phyloP scores from a whole-genome alignment of 345 rosid species.

The Populus nigra region DNA sequence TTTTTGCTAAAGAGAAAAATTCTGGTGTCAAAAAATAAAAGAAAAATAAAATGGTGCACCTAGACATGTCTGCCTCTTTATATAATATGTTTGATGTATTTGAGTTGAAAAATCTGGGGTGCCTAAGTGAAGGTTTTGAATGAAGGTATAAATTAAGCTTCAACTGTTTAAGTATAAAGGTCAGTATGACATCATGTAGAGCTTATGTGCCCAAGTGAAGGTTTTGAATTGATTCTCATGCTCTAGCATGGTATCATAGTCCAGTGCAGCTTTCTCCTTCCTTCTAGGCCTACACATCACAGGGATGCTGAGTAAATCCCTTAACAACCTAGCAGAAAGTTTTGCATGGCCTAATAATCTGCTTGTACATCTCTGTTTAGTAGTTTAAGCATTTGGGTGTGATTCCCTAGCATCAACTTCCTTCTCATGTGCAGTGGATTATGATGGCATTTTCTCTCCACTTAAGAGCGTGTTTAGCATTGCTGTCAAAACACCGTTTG shows the following conservation, averaged over 20 bases:
- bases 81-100: background rate
- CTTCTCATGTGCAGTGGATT: too few species aligned
- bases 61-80: background rate
- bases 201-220: too few species aligned
- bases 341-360: background rate
- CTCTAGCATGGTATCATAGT: too few species aligned
- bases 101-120: background rate
- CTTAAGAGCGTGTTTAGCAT: too few species aligned
- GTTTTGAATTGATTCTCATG: background rate
- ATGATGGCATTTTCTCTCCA: background rate
- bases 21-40: background rate
- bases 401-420: background rate
- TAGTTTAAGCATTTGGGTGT: background rate
- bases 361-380: background rate
- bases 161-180: too few species aligned
- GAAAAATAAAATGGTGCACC: background rate
- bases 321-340: background rate
- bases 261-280: background rate
- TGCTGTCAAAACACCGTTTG: too few species aligned
- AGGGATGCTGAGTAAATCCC: background rate
- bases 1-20: background rate
- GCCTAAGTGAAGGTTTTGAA: background rate
- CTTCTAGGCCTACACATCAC: background rate
- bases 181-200: too few species aligned
- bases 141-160: too few species aligned